Base-by-base conservation (phyloP, 2,329 filamentous ascomycete genomes). In the Neophaeococcomyces mojaviensis region DNA sequence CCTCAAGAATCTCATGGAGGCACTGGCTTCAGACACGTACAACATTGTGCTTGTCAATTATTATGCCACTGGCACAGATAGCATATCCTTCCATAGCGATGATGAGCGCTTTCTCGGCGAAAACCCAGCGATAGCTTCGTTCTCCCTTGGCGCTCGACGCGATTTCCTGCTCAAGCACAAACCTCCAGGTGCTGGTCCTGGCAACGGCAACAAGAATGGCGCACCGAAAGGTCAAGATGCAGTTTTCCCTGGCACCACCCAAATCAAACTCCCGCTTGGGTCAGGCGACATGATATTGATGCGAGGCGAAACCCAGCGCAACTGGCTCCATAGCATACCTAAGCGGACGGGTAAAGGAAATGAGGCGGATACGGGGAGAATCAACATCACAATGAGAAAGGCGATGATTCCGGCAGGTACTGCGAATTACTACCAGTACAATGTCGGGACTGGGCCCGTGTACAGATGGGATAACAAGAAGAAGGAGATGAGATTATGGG, bases 11-110 rank as follows among this genome's bases (percentile, higher is more conserved):
- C 71, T 78, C 8, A 79, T 83, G 1, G 83, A 90, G 62, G 70
- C 73, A 3, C 76, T 78, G 0, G 86, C 82, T 1, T 74, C 73
- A n/a, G 77, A 77, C 57, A 72, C 59, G 1, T 90, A 84, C 65
- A 90, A 90, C 60, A 87, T 89, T 60, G 85, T 81, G 49, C 72
- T 90, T 1, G 83, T 90, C 3, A 90, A 90, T 59, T 90, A 90
- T 66, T 90, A 90, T 59, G 81, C 82, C n/a, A 77, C 76, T 3
- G 85, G 86, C 0, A 69, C 78, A 4, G 85, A 90, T 61, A 86
- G 82, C 54, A 90, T 90, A 39, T 77, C 81, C 9, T 90, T 84
- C 58, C 85, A 90, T 63, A 85, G 81, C 39, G 86, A 90, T 55
- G 85, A 90, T 58, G 86, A 90, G 68, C 71, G 77, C 4, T 92